Evolutionary conservation across 169 alveolate species (phyloP).

Genomic region (Eimeria necatrix): DNA sequence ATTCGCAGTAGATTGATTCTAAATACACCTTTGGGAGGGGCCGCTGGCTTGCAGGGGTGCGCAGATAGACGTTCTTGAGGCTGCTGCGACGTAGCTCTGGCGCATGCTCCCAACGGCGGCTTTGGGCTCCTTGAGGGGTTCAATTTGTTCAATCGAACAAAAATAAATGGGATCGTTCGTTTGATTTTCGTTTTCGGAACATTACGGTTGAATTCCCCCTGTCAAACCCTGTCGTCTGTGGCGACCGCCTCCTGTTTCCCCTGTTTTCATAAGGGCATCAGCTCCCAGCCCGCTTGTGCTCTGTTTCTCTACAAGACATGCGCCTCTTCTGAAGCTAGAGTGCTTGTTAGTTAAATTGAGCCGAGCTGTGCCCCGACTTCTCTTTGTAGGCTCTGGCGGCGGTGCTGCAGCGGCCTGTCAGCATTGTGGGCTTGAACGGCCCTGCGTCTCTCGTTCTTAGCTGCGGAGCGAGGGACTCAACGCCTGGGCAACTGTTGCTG

Average conservation of each 20-base stretch:
- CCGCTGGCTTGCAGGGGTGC: not conserved
- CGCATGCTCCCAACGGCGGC: slow-evolving; percentile 62
- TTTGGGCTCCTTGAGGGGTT: not conserved
- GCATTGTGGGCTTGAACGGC: slow-evolving; percentile 23
- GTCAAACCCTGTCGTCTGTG: slow-evolving; percentile 56
- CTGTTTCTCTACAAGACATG: not conserved
- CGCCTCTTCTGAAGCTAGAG: not conserved
- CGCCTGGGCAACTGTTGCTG: too few species aligned
- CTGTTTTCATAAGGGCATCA: not conserved
- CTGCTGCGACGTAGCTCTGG: slow-evolving; percentile 41
- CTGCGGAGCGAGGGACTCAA: too few species aligned
- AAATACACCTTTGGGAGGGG: too few species aligned
- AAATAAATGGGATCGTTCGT: not conserved
- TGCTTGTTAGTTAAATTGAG: not conserved
- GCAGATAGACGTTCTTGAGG: slow-evolving; percentile 65
- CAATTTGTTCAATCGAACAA: not conserved
- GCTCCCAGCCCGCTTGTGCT: not conserved
- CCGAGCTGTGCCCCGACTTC: not conserved
- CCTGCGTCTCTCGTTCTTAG: not conserved
- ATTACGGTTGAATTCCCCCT: not conserved
- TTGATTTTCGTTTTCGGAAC: slow-evolving; percentile 9
- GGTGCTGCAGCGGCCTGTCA: slow-evolving; percentile 12
- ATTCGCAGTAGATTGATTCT: too few species aligned
- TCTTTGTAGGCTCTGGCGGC: not conserved
- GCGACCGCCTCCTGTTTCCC: slow-evolving; percentile 35